Evolutionary conservation across 2,329 filamentous ascomycete species (phyloP).

Genomic region (Fusarium redolens): DNA sequence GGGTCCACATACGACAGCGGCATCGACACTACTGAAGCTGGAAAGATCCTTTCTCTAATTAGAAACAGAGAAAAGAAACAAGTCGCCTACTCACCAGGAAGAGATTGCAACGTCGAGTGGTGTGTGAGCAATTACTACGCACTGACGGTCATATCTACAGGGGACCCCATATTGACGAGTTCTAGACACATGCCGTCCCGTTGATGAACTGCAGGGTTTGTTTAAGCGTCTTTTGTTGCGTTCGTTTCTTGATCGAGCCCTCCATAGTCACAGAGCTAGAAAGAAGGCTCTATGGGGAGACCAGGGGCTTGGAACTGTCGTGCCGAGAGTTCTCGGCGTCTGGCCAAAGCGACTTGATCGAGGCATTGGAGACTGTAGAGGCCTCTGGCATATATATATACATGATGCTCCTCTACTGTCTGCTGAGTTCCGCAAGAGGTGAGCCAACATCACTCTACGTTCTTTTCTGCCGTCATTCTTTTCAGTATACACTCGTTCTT

Average conservation of each 20-base stretch:
- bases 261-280: constrained; percentile 5
- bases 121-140: constrained; percentile 6
- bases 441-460: constrained; percentile 1
- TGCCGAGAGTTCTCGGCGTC: constrained; percentile 34
- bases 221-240: constrained; percentile 1
- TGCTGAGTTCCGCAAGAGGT: not conserved
- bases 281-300: constrained; percentile 6
- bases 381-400: constrained; percentile 18
- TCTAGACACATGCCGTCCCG: constrained; percentile 22
- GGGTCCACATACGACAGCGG: constrained; percentile 2
- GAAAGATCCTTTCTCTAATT: constrained; percentile 3
- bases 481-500: constrained; percentile 1
- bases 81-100: not conserved
- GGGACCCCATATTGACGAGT: constrained; percentile 3
- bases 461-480: constrained; percentile 17
- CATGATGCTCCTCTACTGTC: not conserved
- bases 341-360: not conserved
- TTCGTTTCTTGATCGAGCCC: constrained; percentile 1
- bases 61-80: not conserved
- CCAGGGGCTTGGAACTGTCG: constrained; percentile 24
- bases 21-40: not conserved
- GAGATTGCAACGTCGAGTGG: constrained; percentile 7
- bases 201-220: constrained; percentile 10
- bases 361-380: not conserved
- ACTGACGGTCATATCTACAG: constrained; percentile 2